Conservation (phyloP, 345 rosid genomes). For the Noccaea bulbosa region DNA sequence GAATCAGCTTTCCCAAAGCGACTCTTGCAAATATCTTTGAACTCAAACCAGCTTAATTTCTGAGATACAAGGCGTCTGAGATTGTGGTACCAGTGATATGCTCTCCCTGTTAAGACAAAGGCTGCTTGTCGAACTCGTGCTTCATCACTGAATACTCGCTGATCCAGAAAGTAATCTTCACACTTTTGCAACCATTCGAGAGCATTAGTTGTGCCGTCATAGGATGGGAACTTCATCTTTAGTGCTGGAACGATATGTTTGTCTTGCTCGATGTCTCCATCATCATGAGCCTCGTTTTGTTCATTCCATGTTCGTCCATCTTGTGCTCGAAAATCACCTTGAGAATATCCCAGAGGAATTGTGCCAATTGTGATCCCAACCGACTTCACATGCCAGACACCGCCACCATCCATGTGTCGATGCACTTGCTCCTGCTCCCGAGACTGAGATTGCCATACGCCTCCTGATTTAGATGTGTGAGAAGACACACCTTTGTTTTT, state of each 20-base stretch:
- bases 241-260: not conserved
- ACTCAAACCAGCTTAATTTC: not conserved
- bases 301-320: too few species aligned
- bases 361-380: too few species aligned
- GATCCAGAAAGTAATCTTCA: not conserved
- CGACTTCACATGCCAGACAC: too few species aligned
- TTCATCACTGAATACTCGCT: not conserved
- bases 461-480: too few species aligned
- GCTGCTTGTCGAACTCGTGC: not conserved
- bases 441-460: too few species aligned
- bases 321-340: too few species aligned
- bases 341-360: too few species aligned
- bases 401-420: too few species aligned
- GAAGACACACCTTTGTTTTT: too few species aligned
- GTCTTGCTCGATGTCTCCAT: too few species aligned
- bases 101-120: not conserved
- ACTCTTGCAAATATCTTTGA: not conserved
- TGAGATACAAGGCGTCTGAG: not conserved
- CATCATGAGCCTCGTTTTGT: too few species aligned
- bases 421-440: too few species aligned
- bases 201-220: not conserved
- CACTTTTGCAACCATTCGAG: not conserved
- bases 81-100: not conserved
- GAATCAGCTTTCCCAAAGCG: not conserved
- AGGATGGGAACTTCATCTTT: not conserved